Evolutionary conservation across 129 eudicot species (phyloP), one percentile per base, ranked within the genome.

Genomic region (Saposhnikovia divaricata): DNA sequence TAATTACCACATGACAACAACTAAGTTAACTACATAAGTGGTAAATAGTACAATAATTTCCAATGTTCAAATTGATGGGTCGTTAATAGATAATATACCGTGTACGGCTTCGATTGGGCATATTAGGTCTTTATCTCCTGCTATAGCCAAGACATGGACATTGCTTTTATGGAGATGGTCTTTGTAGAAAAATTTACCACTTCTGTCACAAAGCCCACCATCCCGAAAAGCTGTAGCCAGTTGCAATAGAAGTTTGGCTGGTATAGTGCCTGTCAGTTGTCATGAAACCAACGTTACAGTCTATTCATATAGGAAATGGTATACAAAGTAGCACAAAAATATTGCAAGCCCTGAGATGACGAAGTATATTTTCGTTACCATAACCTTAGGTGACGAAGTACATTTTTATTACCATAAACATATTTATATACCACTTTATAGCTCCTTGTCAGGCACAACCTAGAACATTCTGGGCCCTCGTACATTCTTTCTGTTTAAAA

Each of bases 61-160:
- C 47, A 68, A 9, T 66, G 11, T 13, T 23, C 5, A 43, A 21
- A 6, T 15, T 42, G 55, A 25, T 31, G 9, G 13, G 46, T 34
- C 18, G 37, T 50, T 13, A 66, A 9, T 57, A 57, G 28, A 44
- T n/a, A n/a, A 8, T 70, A 61, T 80, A 96, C 99, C 99, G 37
- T 89, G 78, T 65, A 92, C 98, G 39, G 97, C 99, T 90, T 96
- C 98, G 34, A 93, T 91, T 53, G 99, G 99, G 78, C 97, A 96
- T n/a, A 96, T 96, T 68, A 86, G 82, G 87, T 96, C 99, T 34
- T 46, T 89, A 77, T 96, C 97, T 55, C 97, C 97, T 16, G 99
- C 96, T 85, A 96, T 74, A 68, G 99, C 99, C 75, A 96, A 84
- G 78, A 96, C 88, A 28, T 95, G 99, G 44, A 90, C 79, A 80